phyloP scores from a whole-genome alignment of 208 protist genomes.

The Crithidia sp. region DNA sequence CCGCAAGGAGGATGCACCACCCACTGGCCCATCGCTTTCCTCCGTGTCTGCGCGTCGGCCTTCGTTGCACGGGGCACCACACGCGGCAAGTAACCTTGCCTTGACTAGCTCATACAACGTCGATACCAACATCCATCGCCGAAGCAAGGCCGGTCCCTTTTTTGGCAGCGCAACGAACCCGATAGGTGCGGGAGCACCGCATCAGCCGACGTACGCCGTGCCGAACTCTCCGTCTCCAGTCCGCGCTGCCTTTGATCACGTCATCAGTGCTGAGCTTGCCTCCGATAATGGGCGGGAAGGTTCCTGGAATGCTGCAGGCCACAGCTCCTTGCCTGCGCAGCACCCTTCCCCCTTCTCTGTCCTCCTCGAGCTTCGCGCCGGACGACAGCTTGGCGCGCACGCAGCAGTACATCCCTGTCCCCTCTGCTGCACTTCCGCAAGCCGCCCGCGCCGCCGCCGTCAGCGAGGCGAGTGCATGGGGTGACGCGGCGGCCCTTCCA shows the following conservation, averaged over 20 bases:
- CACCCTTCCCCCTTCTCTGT: neutral
- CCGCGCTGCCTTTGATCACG: constrained; percentile 8
- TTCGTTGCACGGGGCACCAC: neutral
- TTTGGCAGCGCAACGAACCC: neutral
- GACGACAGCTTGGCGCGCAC: neutral
- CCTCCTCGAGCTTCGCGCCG: neutral
- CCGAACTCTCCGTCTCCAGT: neutral
- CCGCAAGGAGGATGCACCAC: constrained; percentile 38
- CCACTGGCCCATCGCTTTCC: constrained; percentile 26
- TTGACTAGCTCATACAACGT: neutral
- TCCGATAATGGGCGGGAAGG: neutral
- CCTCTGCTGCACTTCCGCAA: constrained; percentile 46
- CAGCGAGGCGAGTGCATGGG: constrained; percentile 42
- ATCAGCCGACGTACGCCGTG: neutral
- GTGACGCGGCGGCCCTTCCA: constrained; percentile 43
- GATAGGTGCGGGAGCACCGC: neutral
- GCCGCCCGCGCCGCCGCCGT: constrained; percentile 39
- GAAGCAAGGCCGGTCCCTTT: neutral
- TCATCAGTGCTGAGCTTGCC: neutral
- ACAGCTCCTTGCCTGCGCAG: neutral
- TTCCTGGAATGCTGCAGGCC: neutral
- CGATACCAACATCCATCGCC: neutral
- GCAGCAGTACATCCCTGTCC: constrained; percentile 50
- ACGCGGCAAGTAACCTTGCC: neutral
- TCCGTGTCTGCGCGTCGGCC: constrained; percentile 17